phyloP scores from a whole-genome alignment of 2,329 filamentous ascomycete genomes.

The Talaromyces sp. region DNA sequence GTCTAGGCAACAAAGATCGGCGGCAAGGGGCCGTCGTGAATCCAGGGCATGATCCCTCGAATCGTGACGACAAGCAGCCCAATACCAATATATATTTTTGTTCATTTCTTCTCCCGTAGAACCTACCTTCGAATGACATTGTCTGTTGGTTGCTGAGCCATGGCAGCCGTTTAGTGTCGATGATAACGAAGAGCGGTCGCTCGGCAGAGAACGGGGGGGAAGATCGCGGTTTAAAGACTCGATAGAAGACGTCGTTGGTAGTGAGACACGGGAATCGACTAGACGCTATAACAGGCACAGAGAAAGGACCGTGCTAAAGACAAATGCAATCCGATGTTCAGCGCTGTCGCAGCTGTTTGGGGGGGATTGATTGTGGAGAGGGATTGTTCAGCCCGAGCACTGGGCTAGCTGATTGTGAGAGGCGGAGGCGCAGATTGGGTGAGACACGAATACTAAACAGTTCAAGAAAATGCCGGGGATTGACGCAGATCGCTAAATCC shows the following conservation, averaged over 20 bases:
- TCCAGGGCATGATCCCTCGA: background rate
- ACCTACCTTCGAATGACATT: conserved; percentile 56
- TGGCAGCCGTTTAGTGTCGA: conserved; percentile 14
- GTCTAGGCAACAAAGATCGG: background rate
- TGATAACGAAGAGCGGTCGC: background rate
- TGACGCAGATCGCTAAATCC: background rate
- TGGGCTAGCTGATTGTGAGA: background rate
- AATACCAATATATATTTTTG: background rate
- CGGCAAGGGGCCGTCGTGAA: background rate
- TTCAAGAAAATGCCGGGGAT: background rate
- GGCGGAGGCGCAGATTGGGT: background rate
- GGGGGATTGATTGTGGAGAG: background rate
- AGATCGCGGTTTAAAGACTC: background rate
- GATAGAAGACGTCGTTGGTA: background rate
- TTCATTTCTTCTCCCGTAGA: background rate
- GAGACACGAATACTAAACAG: background rate
- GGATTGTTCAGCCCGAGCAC: background rate
- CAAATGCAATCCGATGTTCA: background rate
- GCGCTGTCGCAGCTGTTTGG: background rate
- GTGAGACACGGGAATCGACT: background rate
- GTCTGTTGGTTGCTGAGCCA: conserved; percentile 37
- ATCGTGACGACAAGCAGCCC: background rate
- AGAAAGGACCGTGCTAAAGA: background rate
- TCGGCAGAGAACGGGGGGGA: background rate
- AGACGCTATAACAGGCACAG: background rate